phyloP scores from a whole-genome alignment of 371 early-diverging fungal genomes.

The Mucor ambiguus region DNA sequence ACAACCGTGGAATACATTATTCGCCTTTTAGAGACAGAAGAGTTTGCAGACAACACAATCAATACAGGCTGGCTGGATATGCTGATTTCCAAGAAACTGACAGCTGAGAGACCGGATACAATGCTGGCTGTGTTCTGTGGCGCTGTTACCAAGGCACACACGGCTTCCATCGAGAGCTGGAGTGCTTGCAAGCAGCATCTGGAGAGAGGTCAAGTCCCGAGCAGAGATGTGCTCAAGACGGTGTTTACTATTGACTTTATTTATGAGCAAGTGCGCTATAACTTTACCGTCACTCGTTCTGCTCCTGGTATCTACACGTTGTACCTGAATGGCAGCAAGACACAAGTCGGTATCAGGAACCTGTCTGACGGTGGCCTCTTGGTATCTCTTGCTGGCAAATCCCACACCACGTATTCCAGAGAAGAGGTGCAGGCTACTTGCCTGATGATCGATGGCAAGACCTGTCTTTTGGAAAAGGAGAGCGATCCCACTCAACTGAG shows the following conservation, averaged over 20 bases:
- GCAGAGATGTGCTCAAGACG: conserved; percentile 74
- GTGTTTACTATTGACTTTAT: conserved; percentile 87
- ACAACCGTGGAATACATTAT: conserved; percentile 98
- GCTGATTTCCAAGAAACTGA: conserved; percentile 86
- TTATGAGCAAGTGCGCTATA: conserved; percentile 86
- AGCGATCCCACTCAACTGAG: conserved; percentile 95
- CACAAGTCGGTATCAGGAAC: conserved; percentile 78
- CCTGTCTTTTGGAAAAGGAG: conserved; percentile 92
- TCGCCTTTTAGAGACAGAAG: conserved; percentile 89
- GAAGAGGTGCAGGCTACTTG: conserved; percentile 90
- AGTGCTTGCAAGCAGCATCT: conserved; percentile 79
- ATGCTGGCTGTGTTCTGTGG: conserved; percentile 92
- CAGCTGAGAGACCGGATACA: conserved; percentile 92
- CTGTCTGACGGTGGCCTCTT: conserved; percentile 93
- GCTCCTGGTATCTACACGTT: conserved; percentile 84
- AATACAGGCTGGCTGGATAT: conserved; percentile 97
- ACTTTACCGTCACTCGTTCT: conserved; percentile 80
- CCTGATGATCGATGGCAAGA: conserved; percentile 90
- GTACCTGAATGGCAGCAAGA: conserved; percentile 81
- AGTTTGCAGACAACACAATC: conserved; percentile 87
- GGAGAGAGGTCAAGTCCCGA: conserved; percentile 92
- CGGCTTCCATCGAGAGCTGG: conserved; percentile 58
- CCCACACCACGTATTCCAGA: conserved; percentile 89
- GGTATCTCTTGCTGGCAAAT: conserved; percentile 85
- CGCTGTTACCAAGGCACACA: conserved; percentile 89